Evolutionary conservation across 495 filamentous ascomycete species (phyloP).

Genomic region (Xylaria grammica): DNA sequence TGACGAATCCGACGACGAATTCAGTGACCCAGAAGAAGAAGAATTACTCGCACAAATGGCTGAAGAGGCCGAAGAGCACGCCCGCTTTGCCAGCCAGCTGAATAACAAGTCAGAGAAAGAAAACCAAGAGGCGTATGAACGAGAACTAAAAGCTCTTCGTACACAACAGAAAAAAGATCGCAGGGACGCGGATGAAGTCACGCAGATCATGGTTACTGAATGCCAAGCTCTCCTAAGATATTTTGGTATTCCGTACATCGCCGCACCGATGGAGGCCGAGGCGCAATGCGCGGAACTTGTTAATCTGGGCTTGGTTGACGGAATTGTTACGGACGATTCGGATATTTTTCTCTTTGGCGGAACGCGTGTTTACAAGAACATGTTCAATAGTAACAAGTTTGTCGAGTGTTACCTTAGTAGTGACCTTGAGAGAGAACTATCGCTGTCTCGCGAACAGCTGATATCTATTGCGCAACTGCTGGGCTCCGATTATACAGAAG

Average conservation of each 20-base stretch:
- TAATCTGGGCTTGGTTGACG: slow-evolving; percentile 83
- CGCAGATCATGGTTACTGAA: slow-evolving; percentile 90
- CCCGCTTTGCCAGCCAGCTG: slow-evolving; percentile 83
- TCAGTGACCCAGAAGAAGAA: slow-evolving; percentile 89
- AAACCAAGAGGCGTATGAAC: slow-evolving; percentile 78
- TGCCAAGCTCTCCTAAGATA: slow-evolving; percentile 88
- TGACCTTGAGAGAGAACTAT: slow-evolving; percentile 89
- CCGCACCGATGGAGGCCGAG: slow-evolving; percentile 98
- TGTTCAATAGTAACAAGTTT: slow-evolving; percentile 97
- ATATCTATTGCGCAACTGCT: slow-evolving; percentile 88
- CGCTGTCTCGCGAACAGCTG: slow-evolving; percentile 78
- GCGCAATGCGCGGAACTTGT: slow-evolving; percentile 96
- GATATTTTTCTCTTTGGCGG: slow-evolving; percentile 98
- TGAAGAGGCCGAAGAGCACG: slow-evolving; percentile 89
- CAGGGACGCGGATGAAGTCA: slow-evolving; percentile 94
- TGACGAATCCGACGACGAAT: slow-evolving; percentile 53
- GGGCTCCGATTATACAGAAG: slow-evolving; percentile 93
- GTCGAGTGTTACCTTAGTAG: slow-evolving; percentile 93
- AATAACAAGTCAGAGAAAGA: slow-evolving; percentile 70
- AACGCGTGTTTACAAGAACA: slow-evolving; percentile 96
- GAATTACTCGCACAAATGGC: slow-evolving; percentile 84
- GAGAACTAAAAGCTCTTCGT: slow-evolving; percentile 83
- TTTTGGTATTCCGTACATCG: slow-evolving; percentile 95
- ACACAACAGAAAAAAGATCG: slow-evolving; percentile 95
- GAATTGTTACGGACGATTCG: slow-evolving; percentile 96